A percentile compares a stretch with the other conserved stretches of the same genome.
These are phyloP conservation scores for Protomyces inouyei DNA, from an alignment of 1,139 yeast genomes.

Conservation along the genomic window DNA sequence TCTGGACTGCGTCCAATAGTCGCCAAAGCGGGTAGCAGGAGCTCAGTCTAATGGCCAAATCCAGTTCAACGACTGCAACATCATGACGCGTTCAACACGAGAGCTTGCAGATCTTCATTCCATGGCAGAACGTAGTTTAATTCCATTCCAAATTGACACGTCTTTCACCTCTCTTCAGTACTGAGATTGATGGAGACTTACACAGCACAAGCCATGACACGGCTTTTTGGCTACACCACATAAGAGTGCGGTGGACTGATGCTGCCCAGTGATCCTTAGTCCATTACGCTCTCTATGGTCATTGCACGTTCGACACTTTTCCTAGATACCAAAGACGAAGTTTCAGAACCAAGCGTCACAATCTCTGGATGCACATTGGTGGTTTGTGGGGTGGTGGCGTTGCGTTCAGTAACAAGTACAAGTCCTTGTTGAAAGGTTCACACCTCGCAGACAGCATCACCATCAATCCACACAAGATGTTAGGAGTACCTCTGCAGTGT, in stretches of 20 bases:
- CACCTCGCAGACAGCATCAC: slow-evolving; percentile 74
- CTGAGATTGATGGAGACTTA: slow-evolving; percentile 68
- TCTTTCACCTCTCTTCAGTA: slow-evolving; percentile 65
- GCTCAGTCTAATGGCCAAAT: too few species aligned
- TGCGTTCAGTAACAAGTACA: slow-evolving; percentile 55
- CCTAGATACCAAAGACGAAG: slow-evolving; percentile 65
- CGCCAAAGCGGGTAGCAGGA: too few species aligned
- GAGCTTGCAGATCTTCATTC: too few species aligned
- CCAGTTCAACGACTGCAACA: too few species aligned
- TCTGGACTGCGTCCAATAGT: too few species aligned
- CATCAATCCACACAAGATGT: slow-evolving; percentile 81
- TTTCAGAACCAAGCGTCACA: slow-evolving; percentile 50
- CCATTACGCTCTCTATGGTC: slow-evolving; percentile 73
- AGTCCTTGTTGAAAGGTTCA: slow-evolving; percentile 52
- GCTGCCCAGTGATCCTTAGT: slow-evolving; percentile 84
- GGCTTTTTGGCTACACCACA: slow-evolving; percentile 55
- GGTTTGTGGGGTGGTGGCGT: slow-evolving; percentile 93
- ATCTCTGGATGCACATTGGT: slow-evolving; percentile 75
- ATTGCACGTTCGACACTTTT: slow-evolving; percentile 53
- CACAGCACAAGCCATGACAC: slow-evolving; percentile 65
- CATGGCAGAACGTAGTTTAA: too few species aligned
- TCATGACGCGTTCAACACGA: too few species aligned
- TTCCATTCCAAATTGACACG: slow-evolving; percentile 56
- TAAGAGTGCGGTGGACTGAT: slow-evolving; percentile 67
- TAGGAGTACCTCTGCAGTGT: slow-evolving; percentile 78